A percentile compares a stretch with the other conserved stretches of the same genome.
These are phyloP conservation scores for Parathielavia hyrcaniae DNA, from an alignment of 495 filamentous ascomycete species.

Conservation along the genomic window DNA sequence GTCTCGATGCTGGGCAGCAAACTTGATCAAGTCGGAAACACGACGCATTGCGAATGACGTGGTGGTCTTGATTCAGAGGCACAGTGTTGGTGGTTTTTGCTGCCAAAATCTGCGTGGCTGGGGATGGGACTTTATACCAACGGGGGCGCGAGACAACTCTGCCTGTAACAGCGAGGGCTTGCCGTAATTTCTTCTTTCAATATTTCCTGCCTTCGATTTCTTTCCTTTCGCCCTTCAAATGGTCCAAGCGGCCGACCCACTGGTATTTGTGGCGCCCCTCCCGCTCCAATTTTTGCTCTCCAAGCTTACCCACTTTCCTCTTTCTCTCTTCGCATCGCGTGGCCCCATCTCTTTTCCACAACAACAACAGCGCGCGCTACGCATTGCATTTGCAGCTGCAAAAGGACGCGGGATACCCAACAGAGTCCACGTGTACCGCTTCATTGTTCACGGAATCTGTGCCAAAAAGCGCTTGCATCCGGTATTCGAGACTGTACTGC, in stretches of 20 bases:
- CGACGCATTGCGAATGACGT: too few species aligned
- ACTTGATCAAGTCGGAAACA: too few species aligned
- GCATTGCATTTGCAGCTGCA: constrained; percentile 1
- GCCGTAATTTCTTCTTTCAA: constrained; percentile 6
- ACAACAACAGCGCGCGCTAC: constrained; percentile 5
- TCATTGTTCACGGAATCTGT: background rate
- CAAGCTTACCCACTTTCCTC: constrained; percentile 26
- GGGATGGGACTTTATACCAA: too few species aligned
- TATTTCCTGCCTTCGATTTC: constrained; percentile 9
- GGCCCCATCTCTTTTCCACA: constrained; percentile 15
- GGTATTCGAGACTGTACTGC: background rate
- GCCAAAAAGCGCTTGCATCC: background rate
- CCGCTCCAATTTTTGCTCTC: constrained; percentile 19
- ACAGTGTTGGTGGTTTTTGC: too few species aligned
- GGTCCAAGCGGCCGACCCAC: constrained; percentile 18
- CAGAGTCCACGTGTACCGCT: constrained; percentile 7
- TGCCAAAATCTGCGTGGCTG: too few species aligned
- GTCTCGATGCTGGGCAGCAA: too few species aligned
- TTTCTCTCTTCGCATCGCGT: constrained; percentile 19
- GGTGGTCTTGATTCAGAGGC: too few species aligned
- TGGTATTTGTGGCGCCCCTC: constrained; percentile 17
- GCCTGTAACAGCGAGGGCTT: constrained; percentile 7
- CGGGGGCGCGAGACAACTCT: too few species aligned
- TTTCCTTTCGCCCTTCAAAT: background rate
- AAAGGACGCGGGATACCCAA: constrained; percentile 8